phyloP scores from a whole-genome alignment of 1,284 basidiomycete genomes.

The Sanghuangporus weigelae region DNA sequence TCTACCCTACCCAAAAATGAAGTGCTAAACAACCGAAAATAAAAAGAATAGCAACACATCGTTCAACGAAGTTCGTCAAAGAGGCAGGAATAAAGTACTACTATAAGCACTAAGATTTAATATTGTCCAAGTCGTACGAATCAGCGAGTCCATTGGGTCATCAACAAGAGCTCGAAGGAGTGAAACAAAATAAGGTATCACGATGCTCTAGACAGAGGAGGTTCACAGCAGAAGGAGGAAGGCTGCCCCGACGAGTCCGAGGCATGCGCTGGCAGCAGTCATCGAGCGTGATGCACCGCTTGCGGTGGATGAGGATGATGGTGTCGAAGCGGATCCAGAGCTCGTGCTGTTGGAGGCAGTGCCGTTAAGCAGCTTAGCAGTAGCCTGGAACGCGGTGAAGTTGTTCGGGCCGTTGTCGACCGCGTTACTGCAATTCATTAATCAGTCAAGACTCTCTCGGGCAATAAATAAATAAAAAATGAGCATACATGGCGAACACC shows the following conservation, averaged over 20 bases:
- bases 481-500: conserved; percentile 33
- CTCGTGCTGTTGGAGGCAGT: conserved; percentile 21
- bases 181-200: not conserved
- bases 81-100: conserved; percentile 1
- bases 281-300: conserved; percentile 13
- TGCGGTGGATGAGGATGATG: not conserved
- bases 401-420: conserved; percentile 33
- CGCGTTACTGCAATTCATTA: conserved; percentile 27
- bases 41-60: conserved; percentile 9
- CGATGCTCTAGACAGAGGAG: not conserved
- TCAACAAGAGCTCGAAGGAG: not conserved
- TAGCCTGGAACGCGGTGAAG: conserved; percentile 36
- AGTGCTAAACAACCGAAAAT: not conserved
- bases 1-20: conserved; percentile 17
- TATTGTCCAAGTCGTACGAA: conserved; percentile 11
- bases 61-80: conserved; percentile 16
- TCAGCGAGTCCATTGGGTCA: conserved; percentile 3
- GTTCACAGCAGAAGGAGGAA: conserved; percentile 14
- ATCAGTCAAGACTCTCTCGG: not conserved
- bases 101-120: not conserved
- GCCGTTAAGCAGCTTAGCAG: conserved; percentile 32
- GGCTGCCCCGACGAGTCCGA: conserved; percentile 11
- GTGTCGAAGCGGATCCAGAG: not conserved
- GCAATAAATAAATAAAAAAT: not conserved
- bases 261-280: not conserved